Percentiles rank a stretch among this genome's conserved stretches.
phyloP scores from a whole-genome alignment of 306 rosid genomes.

The Morella rubra region DNA sequence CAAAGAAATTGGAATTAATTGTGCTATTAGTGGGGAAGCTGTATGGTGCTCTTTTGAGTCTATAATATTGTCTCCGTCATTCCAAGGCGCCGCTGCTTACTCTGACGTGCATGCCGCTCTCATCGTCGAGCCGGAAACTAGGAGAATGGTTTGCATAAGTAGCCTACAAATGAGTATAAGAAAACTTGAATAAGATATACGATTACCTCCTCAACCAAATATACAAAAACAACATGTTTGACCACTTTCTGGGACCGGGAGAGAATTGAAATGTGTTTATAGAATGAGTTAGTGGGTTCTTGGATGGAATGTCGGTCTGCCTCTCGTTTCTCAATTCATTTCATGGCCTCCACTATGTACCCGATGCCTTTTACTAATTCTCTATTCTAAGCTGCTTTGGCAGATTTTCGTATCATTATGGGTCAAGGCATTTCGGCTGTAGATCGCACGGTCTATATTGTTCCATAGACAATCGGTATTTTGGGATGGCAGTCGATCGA shows the following conservation, averaged over 20 bases:
- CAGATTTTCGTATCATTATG: neutral
- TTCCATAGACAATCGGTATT: neutral
- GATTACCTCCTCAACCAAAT: neutral
- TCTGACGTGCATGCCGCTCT: slow-evolving; percentile 21
- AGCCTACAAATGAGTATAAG: neutral
- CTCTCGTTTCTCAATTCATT: neutral
- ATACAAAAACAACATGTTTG: neutral
- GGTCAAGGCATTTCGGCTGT: neutral
- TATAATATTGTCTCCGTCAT: neutral
- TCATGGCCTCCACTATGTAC: slow-evolving; percentile 23
- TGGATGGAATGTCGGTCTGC: slow-evolving; percentile 33
- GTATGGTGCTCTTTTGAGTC: neutral
- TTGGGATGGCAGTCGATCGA: slow-evolving; percentile 21
- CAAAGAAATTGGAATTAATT: too few relatives aligned
- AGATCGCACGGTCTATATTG: neutral
- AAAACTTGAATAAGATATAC: neutral
- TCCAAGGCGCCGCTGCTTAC: neutral
- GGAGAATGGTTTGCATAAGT: neutral
- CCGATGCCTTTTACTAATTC: neutral
- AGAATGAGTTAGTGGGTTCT: slow-evolving; percentile 22
- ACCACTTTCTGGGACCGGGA: neutral
- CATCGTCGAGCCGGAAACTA: neutral
- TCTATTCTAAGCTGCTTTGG: neutral
- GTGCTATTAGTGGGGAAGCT: neutral
- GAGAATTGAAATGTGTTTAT: slow-evolving; percentile 2